phyloP scores from a whole-genome alignment of 139 green algal genomes.

The Diplosphaera chodatii region DNA sequence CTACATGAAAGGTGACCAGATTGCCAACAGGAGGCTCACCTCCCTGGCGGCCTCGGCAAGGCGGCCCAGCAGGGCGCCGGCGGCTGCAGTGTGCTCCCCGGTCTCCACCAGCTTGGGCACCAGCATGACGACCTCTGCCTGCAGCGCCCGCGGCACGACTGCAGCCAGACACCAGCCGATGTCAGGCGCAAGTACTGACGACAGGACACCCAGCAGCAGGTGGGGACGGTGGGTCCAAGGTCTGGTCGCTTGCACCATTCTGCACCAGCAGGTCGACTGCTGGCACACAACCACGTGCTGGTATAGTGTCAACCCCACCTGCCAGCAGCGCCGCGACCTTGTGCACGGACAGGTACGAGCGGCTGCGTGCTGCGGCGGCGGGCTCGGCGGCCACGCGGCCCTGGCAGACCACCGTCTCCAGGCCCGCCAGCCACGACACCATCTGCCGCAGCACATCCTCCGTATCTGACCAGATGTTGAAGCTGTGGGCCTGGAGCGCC shows the following conservation, averaged over 20 bases:
- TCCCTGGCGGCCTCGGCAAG: slow-evolving; percentile 32
- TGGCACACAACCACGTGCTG: too few species aligned
- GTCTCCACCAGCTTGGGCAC: slow-evolving; percentile 38
- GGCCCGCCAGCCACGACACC: slow-evolving; percentile 27
- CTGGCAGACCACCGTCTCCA: slow-evolving; percentile 17
- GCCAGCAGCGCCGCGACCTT: slow-evolving; percentile 25
- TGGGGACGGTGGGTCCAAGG: too few species aligned
- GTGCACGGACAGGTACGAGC: slow-evolving; percentile 7
- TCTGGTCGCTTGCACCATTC: too few species aligned
- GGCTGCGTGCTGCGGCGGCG: neutral
- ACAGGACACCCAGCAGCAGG: too few species aligned
- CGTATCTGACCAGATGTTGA: neutral
- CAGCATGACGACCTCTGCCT: slow-evolving; percentile 37
- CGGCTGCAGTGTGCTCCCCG: slow-evolving; percentile 23
- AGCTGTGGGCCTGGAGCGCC: neutral
- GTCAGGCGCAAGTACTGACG: too few species aligned
- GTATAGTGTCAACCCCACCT: slow-evolving; percentile 5
- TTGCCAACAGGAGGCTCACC: too few species aligned
- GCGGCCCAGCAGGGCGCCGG: slow-evolving; percentile 23
- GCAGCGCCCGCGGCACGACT: slow-evolving; percentile 27
- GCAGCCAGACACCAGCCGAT: neutral
- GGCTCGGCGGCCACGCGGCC: neutral
- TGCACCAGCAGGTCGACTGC: too few species aligned
- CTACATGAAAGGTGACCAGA: too few species aligned
- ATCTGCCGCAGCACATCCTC: slow-evolving; percentile 44